Evolutionary conservation across 306 rosid species (phyloP).

Genomic region (Cucumis melo): DNA sequence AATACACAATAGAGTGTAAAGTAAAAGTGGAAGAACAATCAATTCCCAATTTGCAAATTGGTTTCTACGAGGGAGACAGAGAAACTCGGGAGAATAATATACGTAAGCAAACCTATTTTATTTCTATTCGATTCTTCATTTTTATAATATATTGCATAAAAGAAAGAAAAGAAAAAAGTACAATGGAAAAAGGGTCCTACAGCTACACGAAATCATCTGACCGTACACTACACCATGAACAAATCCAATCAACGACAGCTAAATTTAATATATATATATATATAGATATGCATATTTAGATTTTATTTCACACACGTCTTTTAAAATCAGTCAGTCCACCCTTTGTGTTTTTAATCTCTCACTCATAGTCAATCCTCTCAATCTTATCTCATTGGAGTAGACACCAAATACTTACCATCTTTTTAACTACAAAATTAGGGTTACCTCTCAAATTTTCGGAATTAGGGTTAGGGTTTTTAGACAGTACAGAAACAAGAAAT

Average conservation of each 20-base stretch:
- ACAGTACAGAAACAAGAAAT: not conserved
- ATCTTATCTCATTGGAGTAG: not conserved
- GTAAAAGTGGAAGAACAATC: not conserved
- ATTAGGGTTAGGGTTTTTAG: constrained; percentile 4
- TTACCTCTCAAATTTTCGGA: constrained; percentile 7
- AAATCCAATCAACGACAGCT: not conserved
- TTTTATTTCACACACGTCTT: not conserved
- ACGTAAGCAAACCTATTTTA: not conserved
- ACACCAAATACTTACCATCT: not conserved
- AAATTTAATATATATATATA: not conserved
- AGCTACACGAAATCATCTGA: not conserved
- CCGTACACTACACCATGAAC: not conserved
- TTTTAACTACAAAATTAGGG: not conserved
- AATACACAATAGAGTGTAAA: not conserved
- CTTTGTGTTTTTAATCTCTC: not conserved
- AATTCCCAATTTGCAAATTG: not conserved
- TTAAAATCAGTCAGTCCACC: not conserved
- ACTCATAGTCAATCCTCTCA: not conserved
- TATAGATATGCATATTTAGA: not conserved
- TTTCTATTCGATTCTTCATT: no score
- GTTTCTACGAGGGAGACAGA: not conserved
- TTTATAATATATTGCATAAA: no score
- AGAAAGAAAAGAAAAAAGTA: no score
- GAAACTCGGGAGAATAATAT: not conserved
- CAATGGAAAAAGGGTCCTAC: not conserved